Conservation (phyloP, 768 basidiomycete genomes). For the Termitomyces heimii region DNA sequence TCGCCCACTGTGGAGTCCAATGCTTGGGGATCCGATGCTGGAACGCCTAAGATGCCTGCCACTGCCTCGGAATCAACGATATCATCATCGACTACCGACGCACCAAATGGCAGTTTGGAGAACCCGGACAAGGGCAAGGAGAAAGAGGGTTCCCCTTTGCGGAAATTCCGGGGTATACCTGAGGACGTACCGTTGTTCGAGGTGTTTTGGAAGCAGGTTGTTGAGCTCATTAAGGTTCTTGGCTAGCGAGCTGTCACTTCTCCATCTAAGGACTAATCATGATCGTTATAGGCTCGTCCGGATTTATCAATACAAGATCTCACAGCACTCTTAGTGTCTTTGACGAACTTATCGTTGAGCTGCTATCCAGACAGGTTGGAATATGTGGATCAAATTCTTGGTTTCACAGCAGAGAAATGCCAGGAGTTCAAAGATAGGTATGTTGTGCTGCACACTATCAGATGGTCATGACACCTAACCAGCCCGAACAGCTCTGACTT, state of each 20-base stretch:
- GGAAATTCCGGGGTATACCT: slow-evolving; percentile 93
- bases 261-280: neutral
- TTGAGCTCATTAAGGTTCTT: slow-evolving; percentile 89
- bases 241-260: neutral
- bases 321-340: slow-evolving; percentile 91
- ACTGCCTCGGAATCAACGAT: slow-evolving; percentile 21
- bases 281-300: slow-evolving; percentile 71
- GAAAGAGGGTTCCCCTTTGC: slow-evolving; percentile 48
- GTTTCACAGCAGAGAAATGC: slow-evolving; percentile 83
- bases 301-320: slow-evolving; percentile 97
- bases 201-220: slow-evolving; percentile 98
- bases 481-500: slow-evolving; percentile 65
- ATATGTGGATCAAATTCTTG: slow-evolving; percentile 94
- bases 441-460: neutral
- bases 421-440: slow-evolving; percentile 77
- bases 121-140: slow-evolving; percentile 49
- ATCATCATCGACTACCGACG: slow-evolving; percentile 19
- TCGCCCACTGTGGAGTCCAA: slow-evolving; percentile 35
- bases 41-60: slow-evolving; percentile 29
- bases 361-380: slow-evolving; percentile 96
- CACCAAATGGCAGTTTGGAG: slow-evolving; percentile 18
- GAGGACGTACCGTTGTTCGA: slow-evolving; percentile 95
- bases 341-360: slow-evolving; percentile 91
- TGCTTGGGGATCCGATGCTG: slow-evolving; percentile 36
- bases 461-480: slow-evolving; percentile 3